Evolutionary conservation across 1,284 basidiomycete species (phyloP), one percentile per base, ranked within the genome.

Genomic region (Austropuccinia psidii): DNA sequence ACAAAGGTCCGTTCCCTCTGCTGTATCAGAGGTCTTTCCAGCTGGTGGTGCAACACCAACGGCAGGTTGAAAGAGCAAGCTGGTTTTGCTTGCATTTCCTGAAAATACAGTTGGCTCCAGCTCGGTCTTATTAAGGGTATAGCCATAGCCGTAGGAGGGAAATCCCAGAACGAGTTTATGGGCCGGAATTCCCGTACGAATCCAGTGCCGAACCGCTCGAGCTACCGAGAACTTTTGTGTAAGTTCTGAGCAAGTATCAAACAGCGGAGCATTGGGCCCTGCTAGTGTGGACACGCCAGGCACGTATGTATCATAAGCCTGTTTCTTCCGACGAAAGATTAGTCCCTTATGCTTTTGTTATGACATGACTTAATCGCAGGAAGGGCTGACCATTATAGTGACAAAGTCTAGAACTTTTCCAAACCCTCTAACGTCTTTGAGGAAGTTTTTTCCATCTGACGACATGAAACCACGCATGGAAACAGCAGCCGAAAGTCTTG

Each of bases 241-340:
- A 2, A 60, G 60, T 21, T 73, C 70, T 27, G 58, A 64, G 37
- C 70, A 73, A 5, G 60, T 64, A 35, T 73, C 35, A 37, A 54
- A 73, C 15, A 73, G 50, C 6, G 70, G 70, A 3, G 70, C 70
- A 64, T 62, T 73, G 3, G 70, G 70, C 21, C 70, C 70, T 31
- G 70, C 49, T 39, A 73, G 57, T 2, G 27, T 39, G 8, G 15
- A 15, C 15, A 50, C 35, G 35, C 70, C 70, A 29, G 35, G 41
- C 6, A 49, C 70, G 43, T 73, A 73, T 9, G 55, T 41, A 57
- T 73, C 70, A 41, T 73, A 73, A 29, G 70, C 70, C 70, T 73
- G 33, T 37, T n/a, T n/a, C n/a, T n/a, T n/a, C n/a, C n/a, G n/a
- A n/a, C n/a, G n/a, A 21, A 45, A 60, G 43, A 31, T 9, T 8